phyloP scores from a whole-genome alignment of 140 eudicot species.

The Bidens hawaiensis region DNA sequence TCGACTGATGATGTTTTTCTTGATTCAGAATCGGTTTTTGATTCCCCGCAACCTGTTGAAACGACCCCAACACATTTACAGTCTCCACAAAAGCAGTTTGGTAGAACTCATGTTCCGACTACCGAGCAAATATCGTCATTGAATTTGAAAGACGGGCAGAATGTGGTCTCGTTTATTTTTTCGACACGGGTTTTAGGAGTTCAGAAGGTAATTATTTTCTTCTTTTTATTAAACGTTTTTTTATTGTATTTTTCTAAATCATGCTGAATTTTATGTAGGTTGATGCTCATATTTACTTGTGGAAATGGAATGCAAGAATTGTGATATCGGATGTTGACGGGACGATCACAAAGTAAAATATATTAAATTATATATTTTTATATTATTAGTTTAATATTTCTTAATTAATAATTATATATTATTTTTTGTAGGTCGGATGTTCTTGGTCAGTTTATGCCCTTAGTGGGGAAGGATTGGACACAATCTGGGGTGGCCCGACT shows the following conservation, averaged over 20 bases:
- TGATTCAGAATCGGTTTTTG: slow-evolving; percentile 60
- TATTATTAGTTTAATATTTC: not conserved
- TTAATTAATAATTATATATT: not conserved
- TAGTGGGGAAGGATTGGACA: slow-evolving; percentile 97
- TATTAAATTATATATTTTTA: not conserved
- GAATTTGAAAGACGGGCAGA: slow-evolving; percentile 88
- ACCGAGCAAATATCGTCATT: slow-evolving; percentile 80
- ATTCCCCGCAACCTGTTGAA: slow-evolving; percentile 36
- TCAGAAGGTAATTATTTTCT: slow-evolving; percentile 55
- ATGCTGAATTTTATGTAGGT: slow-evolving; percentile 44
- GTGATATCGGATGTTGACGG: slow-evolving; percentile 99
- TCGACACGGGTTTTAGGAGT: slow-evolving; percentile 77
- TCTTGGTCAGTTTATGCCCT: slow-evolving; percentile 96
- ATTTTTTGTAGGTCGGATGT: slow-evolving; percentile 71
- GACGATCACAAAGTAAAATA: slow-evolving; percentile 86
- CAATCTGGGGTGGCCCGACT: slow-evolving; percentile 95
- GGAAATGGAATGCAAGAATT: slow-evolving; percentile 96
- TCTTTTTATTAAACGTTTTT: not conserved
- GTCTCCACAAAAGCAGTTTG: slow-evolving; percentile 76
- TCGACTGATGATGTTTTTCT: slow-evolving; percentile 75
- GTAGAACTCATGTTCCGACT: slow-evolving; percentile 80
- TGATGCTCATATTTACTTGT: slow-evolving; percentile 96
- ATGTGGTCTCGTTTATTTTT: slow-evolving; percentile 77
- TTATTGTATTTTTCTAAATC: not conserved
- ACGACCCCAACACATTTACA: slow-evolving; percentile 18